These are phyloP conservation scores for Kodamaea leandrae DNA, from an alignment of 805 yeast genomes.

Conservation along the genomic window DNA sequence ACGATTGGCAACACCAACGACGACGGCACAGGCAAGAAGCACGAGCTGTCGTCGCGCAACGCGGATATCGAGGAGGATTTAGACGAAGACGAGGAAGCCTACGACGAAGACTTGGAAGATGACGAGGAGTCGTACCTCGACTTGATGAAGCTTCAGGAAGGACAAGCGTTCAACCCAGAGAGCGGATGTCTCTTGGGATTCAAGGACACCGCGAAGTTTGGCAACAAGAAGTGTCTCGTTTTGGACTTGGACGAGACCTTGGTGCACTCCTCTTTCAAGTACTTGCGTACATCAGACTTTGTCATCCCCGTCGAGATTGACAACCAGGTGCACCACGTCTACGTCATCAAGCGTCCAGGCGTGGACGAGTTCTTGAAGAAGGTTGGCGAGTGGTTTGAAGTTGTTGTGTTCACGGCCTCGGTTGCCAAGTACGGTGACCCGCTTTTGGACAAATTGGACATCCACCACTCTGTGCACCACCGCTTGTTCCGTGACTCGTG, in stretches of 20 bases:
- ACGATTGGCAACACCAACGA: constrained; percentile 36
- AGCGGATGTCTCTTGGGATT: constrained; percentile 67
- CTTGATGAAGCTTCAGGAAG: constrained; percentile 64
- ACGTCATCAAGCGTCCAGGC: constrained; percentile 96
- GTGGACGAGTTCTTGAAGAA: constrained; percentile 86
- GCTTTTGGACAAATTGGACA: constrained; percentile 80
- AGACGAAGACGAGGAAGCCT: constrained; percentile 13
- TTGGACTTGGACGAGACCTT: constrained; percentile 94
- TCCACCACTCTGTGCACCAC: constrained; percentile 76
- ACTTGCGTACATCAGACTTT: constrained; percentile 88
- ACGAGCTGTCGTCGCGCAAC: background rate
- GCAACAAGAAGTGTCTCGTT: constrained; percentile 78
- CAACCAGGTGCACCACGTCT: constrained; percentile 86
- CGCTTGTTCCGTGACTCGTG: constrained; percentile 93
- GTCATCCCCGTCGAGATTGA: constrained; percentile 97
- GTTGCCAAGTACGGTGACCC: constrained; percentile 97
- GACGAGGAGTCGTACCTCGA: constrained; percentile 44
- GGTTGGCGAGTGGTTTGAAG: constrained; percentile 87
- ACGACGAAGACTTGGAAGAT: constrained; percentile 25
- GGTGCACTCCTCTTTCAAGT: constrained; percentile 93
- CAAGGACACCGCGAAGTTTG: constrained; percentile 43
- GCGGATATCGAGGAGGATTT: constrained; percentile 13
- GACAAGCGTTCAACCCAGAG: constrained; percentile 60
- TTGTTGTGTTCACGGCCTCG: constrained; percentile 95
- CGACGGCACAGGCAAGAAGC: background rate